phyloP scores from a whole-genome alignment of 2,329 filamentous ascomycete species.

The Metarhizium robertsii region DNA sequence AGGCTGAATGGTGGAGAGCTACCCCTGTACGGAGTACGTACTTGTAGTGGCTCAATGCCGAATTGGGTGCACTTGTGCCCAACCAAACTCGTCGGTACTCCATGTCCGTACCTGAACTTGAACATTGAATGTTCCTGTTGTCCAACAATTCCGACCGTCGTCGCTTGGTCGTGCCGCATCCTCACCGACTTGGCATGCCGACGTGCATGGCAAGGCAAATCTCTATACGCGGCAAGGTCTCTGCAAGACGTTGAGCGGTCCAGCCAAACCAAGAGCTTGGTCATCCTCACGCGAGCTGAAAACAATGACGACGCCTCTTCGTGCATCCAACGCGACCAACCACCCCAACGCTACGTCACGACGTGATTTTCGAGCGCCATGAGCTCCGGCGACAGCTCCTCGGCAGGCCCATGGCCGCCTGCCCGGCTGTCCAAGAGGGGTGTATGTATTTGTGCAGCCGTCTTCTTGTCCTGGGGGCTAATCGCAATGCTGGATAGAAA shows the following conservation, averaged over 20 bases:
- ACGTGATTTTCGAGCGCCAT: constrained; percentile 24
- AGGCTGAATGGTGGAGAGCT: too few relatives aligned
- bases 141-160: neutral
- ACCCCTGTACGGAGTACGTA: too few relatives aligned
- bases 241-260: neutral
- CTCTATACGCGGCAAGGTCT: neutral
- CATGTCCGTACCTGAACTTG: too few relatives aligned
- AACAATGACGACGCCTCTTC: constrained; percentile 2
- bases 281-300: neutral
- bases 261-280: neutral
- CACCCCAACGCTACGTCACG: constrained; percentile 3
- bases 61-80: too few relatives aligned
- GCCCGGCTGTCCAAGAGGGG: constrained; percentile 35
- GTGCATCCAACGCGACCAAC: neutral
- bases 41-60: too few relatives aligned
- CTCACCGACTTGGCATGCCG: neutral
- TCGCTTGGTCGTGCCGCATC: neutral
- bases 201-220: neutral
- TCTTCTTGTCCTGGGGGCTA: neutral
- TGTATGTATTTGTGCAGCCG: constrained; percentile 22
- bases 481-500: constrained; percentile 37
- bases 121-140: neutral
- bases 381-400: constrained; percentile 23
- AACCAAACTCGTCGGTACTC: too few relatives aligned
- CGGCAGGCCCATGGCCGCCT: constrained; percentile 30